Percentiles rank a stretch among this genome's conserved stretches.
Evolutionary conservation across 2,329 filamentous ascomycete genomes (phyloP).

Genomic region (Alternaria tenuissima): DNA sequence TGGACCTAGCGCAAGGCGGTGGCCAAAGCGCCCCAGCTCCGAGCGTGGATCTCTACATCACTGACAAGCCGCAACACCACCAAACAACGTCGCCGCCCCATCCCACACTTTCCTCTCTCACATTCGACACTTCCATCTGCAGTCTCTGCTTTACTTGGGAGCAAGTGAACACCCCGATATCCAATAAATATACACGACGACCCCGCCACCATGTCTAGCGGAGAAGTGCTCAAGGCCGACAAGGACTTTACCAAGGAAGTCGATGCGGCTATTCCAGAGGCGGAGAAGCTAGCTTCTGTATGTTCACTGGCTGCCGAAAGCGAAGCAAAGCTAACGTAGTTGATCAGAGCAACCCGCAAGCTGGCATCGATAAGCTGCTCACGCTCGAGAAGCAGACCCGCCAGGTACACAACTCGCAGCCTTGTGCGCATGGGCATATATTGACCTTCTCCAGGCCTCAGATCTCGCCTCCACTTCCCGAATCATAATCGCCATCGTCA

Average conservation of each 20-base stretch:
- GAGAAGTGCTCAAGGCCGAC: constrained; percentile 84
- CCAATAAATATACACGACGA: constrained; percentile 15
- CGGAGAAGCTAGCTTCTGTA: constrained; percentile 88
- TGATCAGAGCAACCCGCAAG: constrained; percentile 75
- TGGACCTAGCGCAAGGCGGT: constrained; percentile 16
- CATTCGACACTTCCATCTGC: neutral
- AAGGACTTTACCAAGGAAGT: constrained; percentile 99
- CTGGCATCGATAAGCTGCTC: constrained; percentile 91
- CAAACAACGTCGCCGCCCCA: constrained; percentile 24
- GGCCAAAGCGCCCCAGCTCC: constrained; percentile 17
- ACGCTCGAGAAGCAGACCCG: constrained; percentile 94
- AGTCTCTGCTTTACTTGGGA: constrained; percentile 1
- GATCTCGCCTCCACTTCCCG: constrained; percentile 95
- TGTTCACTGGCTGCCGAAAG: constrained; percentile 16
- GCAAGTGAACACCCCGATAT: neutral
- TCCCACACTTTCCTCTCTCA: constrained; percentile 1
- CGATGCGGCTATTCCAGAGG: constrained; percentile 89
- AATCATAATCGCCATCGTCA: constrained; percentile 86
- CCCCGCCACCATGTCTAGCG: constrained; percentile 75
- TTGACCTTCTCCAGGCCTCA: constrained; percentile 71
- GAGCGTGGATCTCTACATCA: constrained; percentile 26
- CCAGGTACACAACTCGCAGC: constrained; percentile 68
- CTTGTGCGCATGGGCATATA: constrained; percentile 16
- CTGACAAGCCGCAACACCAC: constrained; percentile 25
- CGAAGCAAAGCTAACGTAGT: constrained; percentile 25